phyloP scores from a whole-genome alignment of 2,329 filamentous ascomycete genomes.

The Parastagonospora nodorum region DNA sequence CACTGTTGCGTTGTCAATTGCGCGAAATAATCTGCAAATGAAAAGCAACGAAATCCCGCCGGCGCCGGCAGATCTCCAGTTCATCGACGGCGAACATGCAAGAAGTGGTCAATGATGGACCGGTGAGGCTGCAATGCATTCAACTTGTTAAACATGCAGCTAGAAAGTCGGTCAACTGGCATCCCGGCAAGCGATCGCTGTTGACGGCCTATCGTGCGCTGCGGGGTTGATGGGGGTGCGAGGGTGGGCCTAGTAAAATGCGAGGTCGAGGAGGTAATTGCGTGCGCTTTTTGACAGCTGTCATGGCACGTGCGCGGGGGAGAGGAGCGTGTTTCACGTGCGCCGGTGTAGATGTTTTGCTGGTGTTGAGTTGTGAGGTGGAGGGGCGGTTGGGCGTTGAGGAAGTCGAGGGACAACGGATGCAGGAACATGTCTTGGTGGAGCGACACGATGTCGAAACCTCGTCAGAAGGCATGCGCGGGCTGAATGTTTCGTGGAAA shows the following conservation, averaged over 20 bases:
- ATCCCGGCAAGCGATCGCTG: background rate
- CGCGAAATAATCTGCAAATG: too few species aligned
- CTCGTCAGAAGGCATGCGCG: too few species aligned
- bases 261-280: background rate
- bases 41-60: constrained; percentile 2
- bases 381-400: constrained; percentile 2
- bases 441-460: background rate
- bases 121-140: constrained; percentile 37
- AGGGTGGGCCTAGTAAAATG: constrained; percentile 1
- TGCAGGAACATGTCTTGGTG: background rate
- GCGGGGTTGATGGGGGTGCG: constrained; percentile 2
- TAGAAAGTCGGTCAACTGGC: constrained; percentile 27
- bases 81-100: background rate
- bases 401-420: background rate
- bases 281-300: constrained; percentile 5
- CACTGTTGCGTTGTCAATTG: too few species aligned
- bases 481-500: too few species aligned
- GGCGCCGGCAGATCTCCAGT: constrained; percentile 2
- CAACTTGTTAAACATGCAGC: constrained; percentile 21
- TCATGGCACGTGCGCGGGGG: background rate
- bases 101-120: constrained; percentile 9
- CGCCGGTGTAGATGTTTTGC: background rate
- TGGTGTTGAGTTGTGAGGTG: background rate
- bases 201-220: background rate
- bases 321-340: background rate